A percentile compares a stretch with the other conserved stretches of the same genome.
Evolutionary conservation across 495 filamentous ascomycete species (phyloP).

Genomic region (Aspergillus wentii): DNA sequence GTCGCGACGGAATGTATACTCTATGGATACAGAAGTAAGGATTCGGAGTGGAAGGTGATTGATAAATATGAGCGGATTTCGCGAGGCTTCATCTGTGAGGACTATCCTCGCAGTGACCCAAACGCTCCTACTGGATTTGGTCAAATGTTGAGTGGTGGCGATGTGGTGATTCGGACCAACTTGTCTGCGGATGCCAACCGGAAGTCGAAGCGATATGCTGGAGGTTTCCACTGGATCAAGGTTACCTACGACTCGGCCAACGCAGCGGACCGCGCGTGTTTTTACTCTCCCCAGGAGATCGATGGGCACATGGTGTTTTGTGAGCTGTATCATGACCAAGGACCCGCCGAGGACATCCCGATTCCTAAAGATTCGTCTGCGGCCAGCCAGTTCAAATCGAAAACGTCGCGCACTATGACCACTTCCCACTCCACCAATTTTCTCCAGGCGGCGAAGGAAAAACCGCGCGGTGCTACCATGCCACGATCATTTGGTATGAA

Average conservation of each 20-base stretch:
- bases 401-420: slow-evolving; percentile 28
- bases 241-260: slow-evolving; percentile 81
- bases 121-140: slow-evolving; percentile 50
- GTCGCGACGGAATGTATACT: slow-evolving; percentile 79
- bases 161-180: slow-evolving; percentile 55
- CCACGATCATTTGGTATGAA: slow-evolving; percentile 44
- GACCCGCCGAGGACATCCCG: slow-evolving; percentile 60
- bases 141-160: slow-evolving; percentile 54
- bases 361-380: slow-evolving; percentile 44
- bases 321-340: slow-evolving; percentile 67
- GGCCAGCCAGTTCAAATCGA: slow-evolving; percentile 19
- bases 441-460: slow-evolving; percentile 30
- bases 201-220: slow-evolving; percentile 69
- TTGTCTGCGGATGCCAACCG: slow-evolving; percentile 65
- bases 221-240: slow-evolving; percentile 88
- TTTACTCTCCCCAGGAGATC: slow-evolving; percentile 70
- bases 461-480: slow-evolving; percentile 27
- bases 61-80: slow-evolving; percentile 75
- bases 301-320: slow-evolving; percentile 73
- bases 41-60: slow-evolving; percentile 77
- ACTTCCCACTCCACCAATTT: slow-evolving; percentile 34
- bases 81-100: slow-evolving; percentile 76
- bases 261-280: slow-evolving; percentile 71
- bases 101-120: slow-evolving; percentile 66
- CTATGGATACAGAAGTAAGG: slow-evolving; percentile 69